These are phyloP conservation scores for Trichomonas gallinae DNA, from an alignment of 208 protist species.

Conservation along the genomic window DNA sequence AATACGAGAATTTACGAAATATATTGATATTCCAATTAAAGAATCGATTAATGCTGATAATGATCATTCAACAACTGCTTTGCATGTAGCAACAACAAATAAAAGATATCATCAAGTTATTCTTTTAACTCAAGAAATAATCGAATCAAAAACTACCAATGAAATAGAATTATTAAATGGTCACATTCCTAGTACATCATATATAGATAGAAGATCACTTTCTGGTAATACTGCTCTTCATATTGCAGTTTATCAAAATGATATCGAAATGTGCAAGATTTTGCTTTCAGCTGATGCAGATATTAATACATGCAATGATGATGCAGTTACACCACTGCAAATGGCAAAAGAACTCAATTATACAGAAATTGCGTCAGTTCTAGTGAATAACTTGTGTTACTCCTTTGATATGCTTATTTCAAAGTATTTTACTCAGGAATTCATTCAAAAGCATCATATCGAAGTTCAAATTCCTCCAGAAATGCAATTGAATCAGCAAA, in stretches of 20 bases:
- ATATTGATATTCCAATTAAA: not conserved
- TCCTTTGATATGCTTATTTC: not conserved
- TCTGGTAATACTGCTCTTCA: not conserved
- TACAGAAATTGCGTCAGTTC: not conserved
- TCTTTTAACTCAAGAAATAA: not conserved
- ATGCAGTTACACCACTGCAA: not conserved
- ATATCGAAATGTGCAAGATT: not conserved
- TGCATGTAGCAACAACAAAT: not conserved
- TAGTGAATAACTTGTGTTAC: not conserved
- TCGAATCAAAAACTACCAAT: not conserved
- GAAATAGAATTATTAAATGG: not conserved
- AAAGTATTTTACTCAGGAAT: not conserved
- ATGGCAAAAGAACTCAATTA: not conserved
- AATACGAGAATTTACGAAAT: not conserved
- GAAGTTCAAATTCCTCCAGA: not conserved
- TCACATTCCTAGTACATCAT: not conserved
- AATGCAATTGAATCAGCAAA: not conserved
- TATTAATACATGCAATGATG: not conserved
- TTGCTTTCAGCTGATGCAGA: not conserved
- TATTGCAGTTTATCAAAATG: not conserved
- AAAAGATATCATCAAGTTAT: not conserved
- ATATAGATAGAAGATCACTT: not conserved
- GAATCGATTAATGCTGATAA: not conserved
- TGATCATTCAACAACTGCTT: not conserved
- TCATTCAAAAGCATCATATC: not conserved